Base-by-base conservation (phyloP, 257 asterid species). In the Cynanchum wilfordii region DNA sequence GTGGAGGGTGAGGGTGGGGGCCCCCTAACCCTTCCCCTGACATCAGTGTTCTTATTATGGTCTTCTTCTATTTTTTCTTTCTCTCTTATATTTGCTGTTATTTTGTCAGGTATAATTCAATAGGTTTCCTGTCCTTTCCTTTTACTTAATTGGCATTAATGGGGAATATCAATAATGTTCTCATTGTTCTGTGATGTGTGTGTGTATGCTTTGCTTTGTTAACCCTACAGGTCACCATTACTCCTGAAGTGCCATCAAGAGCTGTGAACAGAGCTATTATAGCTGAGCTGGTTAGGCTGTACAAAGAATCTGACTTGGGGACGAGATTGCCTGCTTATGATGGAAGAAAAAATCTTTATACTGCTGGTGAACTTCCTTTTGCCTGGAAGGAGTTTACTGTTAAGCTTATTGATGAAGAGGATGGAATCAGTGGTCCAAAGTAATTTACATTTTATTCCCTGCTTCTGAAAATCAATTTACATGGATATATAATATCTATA, bases 341-440 rank as follows among this genome's bases (percentile, higher is more conserved):
- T 84, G 99, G 99, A 56, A 81, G 97, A 68, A 95, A 87, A 83
- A 85, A 92, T 82, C 83, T 95, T 30, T 95, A 95, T 86, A 92
- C 98, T 22, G 98, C 99, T 75, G 99, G 99, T 15, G 95, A 92
- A 80, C 97, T 92, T 79, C 99, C 99, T 66, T 95, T 92, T 85
- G 75, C 87, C 62, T 83, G 92, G 94, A 92, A 90, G 86, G 98
- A 92, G 82, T 92, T 95, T 82, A 80, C 80, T 2, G 69, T 95
- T 79, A 90, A 87, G 84, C 90, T 92, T 64, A 58, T 92, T 10
- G 97, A 92, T 79, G 94, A 92, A 57, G 97, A 90, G n/a, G 96
- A 89, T 77, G 89, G 76, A 70, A 77, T 79, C 73, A 92, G 83
- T 67, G 93, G 91, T 73, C 98, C 97, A 42, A 95, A 90, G 99